phyloP scores from a whole-genome alignment of 1,139 yeast species.

The Geotrichum citri-aurantii region DNA sequence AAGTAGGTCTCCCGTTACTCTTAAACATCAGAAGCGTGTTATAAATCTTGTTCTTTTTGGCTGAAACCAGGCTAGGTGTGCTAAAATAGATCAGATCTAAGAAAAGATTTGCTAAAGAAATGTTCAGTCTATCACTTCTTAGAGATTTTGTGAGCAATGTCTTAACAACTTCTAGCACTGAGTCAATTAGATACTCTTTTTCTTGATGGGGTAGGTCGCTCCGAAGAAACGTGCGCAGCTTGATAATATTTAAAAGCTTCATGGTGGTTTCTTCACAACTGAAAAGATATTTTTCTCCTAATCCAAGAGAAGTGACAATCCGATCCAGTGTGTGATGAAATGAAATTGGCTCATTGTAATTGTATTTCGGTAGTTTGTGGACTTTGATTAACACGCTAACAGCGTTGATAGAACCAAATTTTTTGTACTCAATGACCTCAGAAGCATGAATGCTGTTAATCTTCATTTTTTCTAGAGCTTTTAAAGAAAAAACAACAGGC shows the following conservation, averaged over 20 bases:
- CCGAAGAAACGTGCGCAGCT: slow-evolving; percentile 5
- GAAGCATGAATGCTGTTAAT: neutral
- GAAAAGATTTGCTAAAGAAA: slow-evolving; percentile 2
- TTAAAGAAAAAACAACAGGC: neutral
- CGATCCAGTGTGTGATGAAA: neutral
- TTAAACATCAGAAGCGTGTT: neutral
- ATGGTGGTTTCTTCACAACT: slow-evolving; percentile 7
- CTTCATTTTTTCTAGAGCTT: neutral
- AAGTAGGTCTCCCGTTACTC: neutral
- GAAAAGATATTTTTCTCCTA: neutral
- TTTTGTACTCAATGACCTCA: neutral
- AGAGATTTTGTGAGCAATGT: neutral
- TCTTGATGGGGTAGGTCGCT: neutral
- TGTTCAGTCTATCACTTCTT: neutral
- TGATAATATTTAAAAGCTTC: slow-evolving; percentile 8
- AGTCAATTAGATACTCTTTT: neutral
- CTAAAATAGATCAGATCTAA: slow-evolving; percentile 1
- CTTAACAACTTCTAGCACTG: neutral
- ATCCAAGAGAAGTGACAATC: neutral
- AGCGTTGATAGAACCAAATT: neutral
- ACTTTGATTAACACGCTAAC: neutral
- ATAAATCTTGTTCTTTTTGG: neutral
- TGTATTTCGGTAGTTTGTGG: neutral
- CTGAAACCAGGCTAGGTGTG: neutral
- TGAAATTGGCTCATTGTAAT: neutral